Base-by-base conservation (phyloP, 768 basidiomycete genomes). In the Podaxis sp. region DNA sequence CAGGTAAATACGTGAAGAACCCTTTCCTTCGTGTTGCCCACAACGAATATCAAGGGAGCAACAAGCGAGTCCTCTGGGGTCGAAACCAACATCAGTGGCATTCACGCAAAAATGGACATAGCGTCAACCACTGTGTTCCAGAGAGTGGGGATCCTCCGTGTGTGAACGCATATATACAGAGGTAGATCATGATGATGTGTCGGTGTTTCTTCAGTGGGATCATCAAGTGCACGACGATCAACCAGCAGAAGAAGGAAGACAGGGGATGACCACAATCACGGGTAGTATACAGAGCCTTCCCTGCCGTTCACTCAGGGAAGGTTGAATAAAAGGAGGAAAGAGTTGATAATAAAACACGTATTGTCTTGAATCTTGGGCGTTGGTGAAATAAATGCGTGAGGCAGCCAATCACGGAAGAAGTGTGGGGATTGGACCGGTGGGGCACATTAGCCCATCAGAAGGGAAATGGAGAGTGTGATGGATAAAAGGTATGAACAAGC, bases 331-430 rank as follows among this genome's bases (percentile, higher is more conserved):
- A 33, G 33, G 33, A 33, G 33, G 33, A 33, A 33, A 17, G 30
- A 55, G 8, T 48, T 55, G 61, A 60, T 62, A 56, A 62, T 55
- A 53, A 61, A 38, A 56, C 61, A 62, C 7, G 15, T 62, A 44
- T 62, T 48, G 53, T 36, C 44, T 62, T 54, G 61, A 62, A 52
- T 59, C 59, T 51, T 57, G 56, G n/a, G 24, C 19, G 8, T 19
- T 51, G 12, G 49, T 12, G 38, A 36, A 30, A 54, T 52, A 61
- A 53, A 52, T 40, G 59, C 59, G 42, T 30, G 22, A 28, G 26
- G 40, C 33, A 38, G 38, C 26, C 52, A 33, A 53, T 39, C n/a
- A 3, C 46, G 19, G 57, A n/a, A 49, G 17, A 59, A 15, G 33
- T 33, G 11, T 11, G 48, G 33, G 36, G 58, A 38, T 59, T 33